Percentiles rank a stretch among this genome's conserved stretches.
Conservation (phyloP, 306 rosid genomes). For the Sphenostylis stenocarpa region DNA sequence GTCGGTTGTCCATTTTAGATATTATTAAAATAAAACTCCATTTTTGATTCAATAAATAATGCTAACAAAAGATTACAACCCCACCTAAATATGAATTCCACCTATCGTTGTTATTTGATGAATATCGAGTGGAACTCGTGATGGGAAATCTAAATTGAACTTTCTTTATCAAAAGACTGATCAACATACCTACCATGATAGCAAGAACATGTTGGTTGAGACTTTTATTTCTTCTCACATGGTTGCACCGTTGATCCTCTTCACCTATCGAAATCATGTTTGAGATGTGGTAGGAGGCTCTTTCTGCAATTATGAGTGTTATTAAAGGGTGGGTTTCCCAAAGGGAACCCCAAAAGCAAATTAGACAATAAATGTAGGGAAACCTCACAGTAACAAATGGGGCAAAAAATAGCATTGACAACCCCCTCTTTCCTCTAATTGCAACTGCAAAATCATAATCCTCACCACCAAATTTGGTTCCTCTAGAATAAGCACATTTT, state of each 20-base stretch:
- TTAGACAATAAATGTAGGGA: not conserved
- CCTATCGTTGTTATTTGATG: not conserved
- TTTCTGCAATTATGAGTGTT: conserved; percentile 6
- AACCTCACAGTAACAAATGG: not conserved
- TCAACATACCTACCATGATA: conserved; percentile 23
- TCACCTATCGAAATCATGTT: not conserved
- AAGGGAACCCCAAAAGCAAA: conserved; percentile 26
- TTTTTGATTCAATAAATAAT: not conserved
- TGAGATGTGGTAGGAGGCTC: not conserved
- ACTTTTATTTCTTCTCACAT: conserved; percentile 33
- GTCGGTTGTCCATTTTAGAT: not conserved
- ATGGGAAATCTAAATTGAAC: conserved; percentile 11
- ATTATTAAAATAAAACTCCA: not conserved
- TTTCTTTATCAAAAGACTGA: not conserved
- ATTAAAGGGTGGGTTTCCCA: conserved; percentile 26
- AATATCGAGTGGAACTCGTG: not conserved
- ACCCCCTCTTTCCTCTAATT: not conserved
- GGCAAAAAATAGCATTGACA: conserved; percentile 26
- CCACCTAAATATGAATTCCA: not conserved
- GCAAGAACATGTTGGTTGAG: conserved; percentile 19
- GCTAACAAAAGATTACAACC: too few relatives aligned
- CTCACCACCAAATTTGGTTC: conserved; percentile 32
- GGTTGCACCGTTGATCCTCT: conserved; percentile 16
- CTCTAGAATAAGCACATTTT: conserved; percentile 39
- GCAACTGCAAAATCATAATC: conserved; percentile 28